Conservation (phyloP, 371 early-diverging fungal species). For the Mucor mucedo region DNA sequence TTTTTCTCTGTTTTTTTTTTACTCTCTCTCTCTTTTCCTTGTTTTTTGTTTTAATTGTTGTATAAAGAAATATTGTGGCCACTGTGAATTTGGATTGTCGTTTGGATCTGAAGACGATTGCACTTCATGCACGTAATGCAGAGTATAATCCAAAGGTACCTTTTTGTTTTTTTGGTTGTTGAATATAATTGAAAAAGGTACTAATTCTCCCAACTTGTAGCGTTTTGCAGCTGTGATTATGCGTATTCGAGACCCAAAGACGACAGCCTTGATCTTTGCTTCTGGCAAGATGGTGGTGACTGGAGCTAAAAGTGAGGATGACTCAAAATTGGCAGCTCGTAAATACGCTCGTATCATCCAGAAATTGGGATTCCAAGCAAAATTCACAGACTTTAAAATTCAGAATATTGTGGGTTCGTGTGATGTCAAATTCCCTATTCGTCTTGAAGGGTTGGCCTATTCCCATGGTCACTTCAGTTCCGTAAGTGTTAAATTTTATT, state of each 20-base stretch:
- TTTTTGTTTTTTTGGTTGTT: background rate
- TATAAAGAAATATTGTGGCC: slow-evolving; percentile 97
- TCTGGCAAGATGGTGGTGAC: slow-evolving; percentile 99
- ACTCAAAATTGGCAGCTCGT: slow-evolving; percentile 96
- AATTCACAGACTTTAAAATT: slow-evolving; percentile 99
- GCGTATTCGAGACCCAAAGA: slow-evolving; percentile 99
- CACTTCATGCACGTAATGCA: slow-evolving; percentile 99
- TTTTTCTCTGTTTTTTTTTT: too few relatives aligned
- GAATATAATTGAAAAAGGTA: too few relatives aligned
- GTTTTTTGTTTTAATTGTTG: slow-evolving; percentile 1
- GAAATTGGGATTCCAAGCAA: slow-evolving; percentile 98
- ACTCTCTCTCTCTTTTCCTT: background rate
- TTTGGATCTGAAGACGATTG: slow-evolving; percentile 99
- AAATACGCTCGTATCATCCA: slow-evolving; percentile 99
- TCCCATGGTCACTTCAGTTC: slow-evolving; percentile 98
- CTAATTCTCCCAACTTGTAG: slow-evolving; percentile 48
- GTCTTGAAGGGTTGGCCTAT: slow-evolving; percentile 98
- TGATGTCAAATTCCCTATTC: slow-evolving; percentile 99
- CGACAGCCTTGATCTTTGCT: slow-evolving; percentile 99
- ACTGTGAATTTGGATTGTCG: slow-evolving; percentile 99
- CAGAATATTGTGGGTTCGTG: slow-evolving; percentile 99
- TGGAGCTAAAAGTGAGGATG: slow-evolving; percentile 97
- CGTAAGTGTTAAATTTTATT: slow-evolving; percentile 58
- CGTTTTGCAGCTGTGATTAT: slow-evolving; percentile 99
- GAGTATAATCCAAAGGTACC: slow-evolving; percentile 99